Evolutionary conservation across 345 rosid species (phyloP), one percentile per base, ranked within the genome.

Genomic region (Odontarrhena argentea): DNA sequence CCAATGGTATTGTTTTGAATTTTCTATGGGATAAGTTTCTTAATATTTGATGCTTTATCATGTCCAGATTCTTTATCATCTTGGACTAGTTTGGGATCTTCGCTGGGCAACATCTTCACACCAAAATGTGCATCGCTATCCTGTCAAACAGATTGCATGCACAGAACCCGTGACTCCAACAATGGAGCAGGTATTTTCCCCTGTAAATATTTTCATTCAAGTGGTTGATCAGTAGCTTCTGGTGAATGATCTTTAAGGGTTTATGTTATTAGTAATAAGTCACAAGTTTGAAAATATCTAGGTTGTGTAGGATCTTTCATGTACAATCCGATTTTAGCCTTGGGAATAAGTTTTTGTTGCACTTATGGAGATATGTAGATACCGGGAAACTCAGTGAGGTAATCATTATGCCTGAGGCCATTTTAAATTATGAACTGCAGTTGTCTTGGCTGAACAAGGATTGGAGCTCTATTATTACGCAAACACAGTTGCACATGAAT

Each of bases 401-500:
- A 28, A 60, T 70, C 56, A 53, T 69, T 54, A 69, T 59, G 53
- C 40, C 69, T 45, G 67, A 54, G 51, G 35, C 57, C 54, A 60
- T 35, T 62, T 67, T 46, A 76, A 63, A 44, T 22, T 81, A 37
- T 76, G 65, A 58, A 75, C 55, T 76, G 58, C 78, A 92, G 96
- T 71, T 92, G 77, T 82, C 85, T 11, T 84, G 85, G 86, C 78
- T 93, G 76, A 83, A 88, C 71, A 70, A 54, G 63, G 87, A 85
- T 34, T 90, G 97, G 98, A 85, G 70, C 76, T 78, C 84, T 63
- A 84, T 85, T 79, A 70, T 86, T 84, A 75, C 68, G 60, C 81
- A 78, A 69, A 73, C 89, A 36, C 90, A 85, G 78, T 82, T 93
- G 68, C 98, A 93, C 79, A 85, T 93, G 97, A 85, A 82, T 81